A percentile compares a stretch with the other conserved stretches of the same genome.
These are phyloP conservation scores for Nicotiana paniculata DNA, from an alignment of 257 asterid species.

Conservation along the genomic window DNA sequence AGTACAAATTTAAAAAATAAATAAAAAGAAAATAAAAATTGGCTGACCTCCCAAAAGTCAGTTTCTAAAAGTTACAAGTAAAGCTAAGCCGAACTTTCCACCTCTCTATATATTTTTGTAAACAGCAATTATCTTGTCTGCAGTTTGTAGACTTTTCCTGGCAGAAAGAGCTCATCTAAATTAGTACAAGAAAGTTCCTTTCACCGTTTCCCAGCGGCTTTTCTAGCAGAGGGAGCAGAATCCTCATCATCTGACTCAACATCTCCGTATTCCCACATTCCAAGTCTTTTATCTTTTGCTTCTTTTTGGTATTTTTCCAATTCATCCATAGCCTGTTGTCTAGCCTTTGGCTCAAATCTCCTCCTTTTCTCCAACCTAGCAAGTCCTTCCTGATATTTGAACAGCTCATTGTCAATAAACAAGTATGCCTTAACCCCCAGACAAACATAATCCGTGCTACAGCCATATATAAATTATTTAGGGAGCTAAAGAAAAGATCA, in stretches of 20 bases:
- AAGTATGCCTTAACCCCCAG: background rate
- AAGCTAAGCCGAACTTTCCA: conserved; percentile 14
- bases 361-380: conserved; percentile 89
- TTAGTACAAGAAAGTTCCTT: background rate
- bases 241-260: conserved; percentile 93
- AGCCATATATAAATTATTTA: background rate
- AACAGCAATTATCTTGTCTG: conserved; percentile 23
- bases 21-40: conserved; percentile 31
- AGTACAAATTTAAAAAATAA: background rate
- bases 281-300: conserved; percentile 63
- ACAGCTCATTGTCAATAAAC: background rate
- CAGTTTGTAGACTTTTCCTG: conserved; percentile 7
- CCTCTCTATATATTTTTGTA: conserved; percentile 16
- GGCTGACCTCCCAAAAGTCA: conserved; percentile 28
- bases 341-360: conserved; percentile 61
- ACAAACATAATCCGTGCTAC: background rate
- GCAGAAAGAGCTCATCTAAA: background rate
- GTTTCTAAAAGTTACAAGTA: background rate
- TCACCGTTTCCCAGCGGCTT: conserved; percentile 81
- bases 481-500: background rate
- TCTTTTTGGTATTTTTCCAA: conserved; percentile 67
- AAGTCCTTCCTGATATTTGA: conserved; percentile 69
- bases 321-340: conserved; percentile 52
- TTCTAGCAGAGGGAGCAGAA: conserved; percentile 48
- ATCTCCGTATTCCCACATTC: conserved; percentile 99